phyloP scores from a whole-genome alignment of 352 stramenopile genomes.

The Phytophthora citrophthora region DNA sequence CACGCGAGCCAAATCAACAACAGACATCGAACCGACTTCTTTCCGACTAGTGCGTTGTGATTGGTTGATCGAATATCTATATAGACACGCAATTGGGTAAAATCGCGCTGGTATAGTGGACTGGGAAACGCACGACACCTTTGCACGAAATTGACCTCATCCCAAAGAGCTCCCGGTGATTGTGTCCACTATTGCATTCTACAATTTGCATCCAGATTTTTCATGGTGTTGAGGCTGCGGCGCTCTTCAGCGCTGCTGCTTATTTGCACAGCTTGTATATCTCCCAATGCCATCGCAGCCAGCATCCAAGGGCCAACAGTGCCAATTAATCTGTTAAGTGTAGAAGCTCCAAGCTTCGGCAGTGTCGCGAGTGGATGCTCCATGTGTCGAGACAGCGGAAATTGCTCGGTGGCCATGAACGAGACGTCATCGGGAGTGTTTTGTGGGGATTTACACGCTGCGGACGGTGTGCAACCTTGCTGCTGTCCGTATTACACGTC shows the following conservation, averaged over 20 bases:
- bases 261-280: conserved; percentile 3
- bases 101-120: neutral
- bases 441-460: conserved; percentile 63
- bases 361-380: conserved; percentile 46
- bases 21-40: conserved; percentile 4
- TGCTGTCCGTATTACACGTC: conserved; percentile 76
- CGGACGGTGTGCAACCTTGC: conserved; percentile 46
- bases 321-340: conserved; percentile 2
- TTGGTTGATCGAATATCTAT: conserved; percentile 15
- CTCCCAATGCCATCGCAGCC: neutral
- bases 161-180: conserved; percentile 12
- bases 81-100: conserved; percentile 3
- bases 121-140: conserved; percentile 20
- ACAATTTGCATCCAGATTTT: conserved; percentile 7
- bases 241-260: conserved; percentile 10
- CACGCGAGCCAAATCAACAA: too few species aligned
- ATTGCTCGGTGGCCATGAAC: conserved; percentile 69
- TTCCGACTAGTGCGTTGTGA: conserved; percentile 21
- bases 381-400: conserved; percentile 63
- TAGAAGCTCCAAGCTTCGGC: conserved; percentile 13
- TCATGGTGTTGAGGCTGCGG: conserved; percentile 9
- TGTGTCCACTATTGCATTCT: conserved; percentile 14
- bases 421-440: conserved; percentile 63
- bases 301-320: conserved; percentile 6
- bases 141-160: conserved; percentile 16